phyloP scores from a whole-genome alignment of 2,329 filamentous ascomycete genomes.

The Pseudohalonectria lignicola region DNA sequence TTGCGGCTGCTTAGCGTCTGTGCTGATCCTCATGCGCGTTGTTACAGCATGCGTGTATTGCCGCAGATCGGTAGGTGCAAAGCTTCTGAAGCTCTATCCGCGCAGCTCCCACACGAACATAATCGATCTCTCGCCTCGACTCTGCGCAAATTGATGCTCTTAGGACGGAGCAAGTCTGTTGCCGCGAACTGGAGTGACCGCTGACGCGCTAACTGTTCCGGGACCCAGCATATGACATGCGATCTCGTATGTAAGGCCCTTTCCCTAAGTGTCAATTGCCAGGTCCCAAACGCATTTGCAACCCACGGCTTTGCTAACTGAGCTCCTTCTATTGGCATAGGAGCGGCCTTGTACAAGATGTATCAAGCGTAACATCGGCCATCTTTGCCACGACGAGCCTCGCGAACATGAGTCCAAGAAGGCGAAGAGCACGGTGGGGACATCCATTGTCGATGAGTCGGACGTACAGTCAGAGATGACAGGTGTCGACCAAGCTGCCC shows the following conservation, averaged over 20 bases:
- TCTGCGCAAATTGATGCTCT: too few relatives aligned
- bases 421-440: conserved; percentile 53
- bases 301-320: conserved; percentile 20
- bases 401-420: conserved; percentile 76
- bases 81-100: too few relatives aligned
- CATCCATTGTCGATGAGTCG: conserved; percentile 50
- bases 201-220: too few relatives aligned
- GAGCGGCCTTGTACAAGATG: conserved; percentile 94
- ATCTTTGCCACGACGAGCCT: conserved; percentile 95
- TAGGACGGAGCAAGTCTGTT: too few relatives aligned
- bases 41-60: conserved; percentile 79
- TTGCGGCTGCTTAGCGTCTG: too few relatives aligned
- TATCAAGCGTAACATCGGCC: conserved; percentile 97
- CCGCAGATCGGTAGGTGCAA: conserved; percentile 79
- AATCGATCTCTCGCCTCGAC: too few relatives aligned
- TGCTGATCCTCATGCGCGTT: too few relatives aligned
- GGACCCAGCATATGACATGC: conserved; percentile 92
- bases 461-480: conserved; percentile 38
- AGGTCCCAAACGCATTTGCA: conserved; percentile 19
- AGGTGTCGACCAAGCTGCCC: conserved; percentile 40
- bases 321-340: too few relatives aligned
- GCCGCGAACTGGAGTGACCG: too few relatives aligned
- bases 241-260: conserved; percentile 60
- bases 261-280: conserved; percentile 2
- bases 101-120: too few relatives aligned